Evolutionary conservation across 441 rosid genomes (phyloP), one percentile per base, ranked within the genome.

Genomic region (Kokia cookei): DNA sequence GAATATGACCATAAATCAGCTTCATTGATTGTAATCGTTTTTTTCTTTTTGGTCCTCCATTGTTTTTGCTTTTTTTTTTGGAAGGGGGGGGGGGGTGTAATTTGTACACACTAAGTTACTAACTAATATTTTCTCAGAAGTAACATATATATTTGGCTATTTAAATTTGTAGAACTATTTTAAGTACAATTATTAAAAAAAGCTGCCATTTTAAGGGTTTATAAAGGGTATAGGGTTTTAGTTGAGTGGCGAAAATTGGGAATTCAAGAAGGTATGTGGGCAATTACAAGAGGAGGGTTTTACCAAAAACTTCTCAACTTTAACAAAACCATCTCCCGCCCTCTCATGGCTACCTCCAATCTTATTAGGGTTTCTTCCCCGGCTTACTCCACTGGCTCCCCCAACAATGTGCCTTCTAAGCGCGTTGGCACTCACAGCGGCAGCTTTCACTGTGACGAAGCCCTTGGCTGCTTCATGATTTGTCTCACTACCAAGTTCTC

Each of bases 401-500:
- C 86, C 29, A 73, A 22, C 15, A 58, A 78, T 6, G 53, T 70
- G 14, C 79, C 91, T 55, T 72, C 73, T 5, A 96, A 90, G 87
- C 91, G 85, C 69, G 90, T 96, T 3, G 99, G 98, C 65, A 92
- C 97, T 51, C 97, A 91, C 79, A 90, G 90, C 66, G 98, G 98
- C 42, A 90, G 91, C 88, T 96, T 96, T 79, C 93, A 93, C 84
- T 92, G 97, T 82, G 97, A 93, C 71, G 97, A 93, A 77, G 97
- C 97, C 61, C 98, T 93, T 78, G 96, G 97, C 75, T 93, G 94
- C 88, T 92, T 96, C 91, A 90, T 96, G 94, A 90, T 96, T 80
- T 92, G 92, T 80, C 98, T 96, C 84, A 88, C 89, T 73, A 75
- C 81, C 77, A 89, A 87, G 77, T 93, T 87, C 89, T 83, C 82